phyloP scores from a whole-genome alignment of 352 stramenopile species.

The Globisporangium splendens region DNA sequence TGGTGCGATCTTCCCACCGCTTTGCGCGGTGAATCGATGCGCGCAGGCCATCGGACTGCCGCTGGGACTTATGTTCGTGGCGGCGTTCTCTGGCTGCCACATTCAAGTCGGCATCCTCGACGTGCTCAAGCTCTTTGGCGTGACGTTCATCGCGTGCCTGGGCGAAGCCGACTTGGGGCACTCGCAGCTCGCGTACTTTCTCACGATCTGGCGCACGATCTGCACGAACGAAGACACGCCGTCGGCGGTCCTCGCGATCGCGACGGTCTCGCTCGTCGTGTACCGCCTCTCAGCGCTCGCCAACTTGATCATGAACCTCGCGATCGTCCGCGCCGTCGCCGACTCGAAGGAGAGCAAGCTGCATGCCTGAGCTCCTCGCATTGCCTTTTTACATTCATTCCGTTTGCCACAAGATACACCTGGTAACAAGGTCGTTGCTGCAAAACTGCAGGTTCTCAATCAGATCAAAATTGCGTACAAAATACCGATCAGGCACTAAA shows the following conservation, averaged over 20 bases:
- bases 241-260: constrained; percentile 35
- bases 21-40: constrained; percentile 49
- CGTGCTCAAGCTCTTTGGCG: constrained; percentile 39
- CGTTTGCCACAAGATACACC: too few species aligned
- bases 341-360: constrained; percentile 33
- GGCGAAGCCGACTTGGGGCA: constrained; percentile 44
- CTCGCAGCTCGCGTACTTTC: constrained; percentile 46
- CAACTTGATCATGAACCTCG: constrained; percentile 50
- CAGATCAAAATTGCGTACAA: too few species aligned
- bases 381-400: too few species aligned
- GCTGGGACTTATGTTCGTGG: constrained; percentile 44
- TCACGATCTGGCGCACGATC: constrained; percentile 51
- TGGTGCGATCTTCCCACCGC: constrained; percentile 51
- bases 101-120: constrained; percentile 25
- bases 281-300: constrained; percentile 37
- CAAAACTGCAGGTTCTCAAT: too few species aligned
- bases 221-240: constrained; percentile 44
- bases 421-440: too few species aligned
- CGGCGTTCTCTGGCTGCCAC: constrained; percentile 46
- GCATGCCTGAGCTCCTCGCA: constrained; percentile 18
- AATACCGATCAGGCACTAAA: too few species aligned
- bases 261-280: constrained; percentile 39
- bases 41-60: constrained; percentile 43
- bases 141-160: constrained; percentile 39
- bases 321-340: constrained; percentile 58